Evolutionary conservation across 2,329 filamentous ascomycete genomes (phyloP).

Genomic region (Aureobasidium sp.): DNA sequence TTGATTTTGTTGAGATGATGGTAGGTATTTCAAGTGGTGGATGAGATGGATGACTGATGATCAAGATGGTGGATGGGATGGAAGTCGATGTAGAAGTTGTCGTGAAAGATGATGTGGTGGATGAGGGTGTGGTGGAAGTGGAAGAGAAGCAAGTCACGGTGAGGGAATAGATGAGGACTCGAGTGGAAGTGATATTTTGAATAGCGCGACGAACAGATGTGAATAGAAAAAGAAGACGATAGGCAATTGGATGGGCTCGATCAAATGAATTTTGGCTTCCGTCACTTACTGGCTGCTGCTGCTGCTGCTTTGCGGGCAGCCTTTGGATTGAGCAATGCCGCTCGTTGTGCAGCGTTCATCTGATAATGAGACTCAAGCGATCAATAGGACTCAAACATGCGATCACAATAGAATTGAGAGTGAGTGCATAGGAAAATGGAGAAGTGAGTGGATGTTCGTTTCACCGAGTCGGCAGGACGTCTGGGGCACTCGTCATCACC

Average conservation of each 20-base stretch:
- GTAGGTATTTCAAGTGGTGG: no score
- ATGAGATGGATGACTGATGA: no score
- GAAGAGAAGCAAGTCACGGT: background rate
- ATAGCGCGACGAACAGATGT: no score
- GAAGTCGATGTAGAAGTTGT: background rate
- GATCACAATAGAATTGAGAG: background rate
- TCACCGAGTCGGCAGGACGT: background rate
- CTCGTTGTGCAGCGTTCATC: slow-evolving; percentile 13
- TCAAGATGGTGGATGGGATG: background rate
- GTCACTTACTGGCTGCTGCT: background rate
- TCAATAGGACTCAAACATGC: background rate
- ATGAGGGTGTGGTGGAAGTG: background rate
- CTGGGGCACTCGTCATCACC: background rate
- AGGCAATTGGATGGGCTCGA: no score
- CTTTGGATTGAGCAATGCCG: slow-evolving; percentile 28
- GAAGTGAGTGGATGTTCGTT: background rate
- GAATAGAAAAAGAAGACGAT: background rate
- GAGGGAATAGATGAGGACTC: background rate
- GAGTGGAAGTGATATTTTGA: no score
- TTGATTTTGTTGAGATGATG: background rate
- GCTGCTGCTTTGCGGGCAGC: slow-evolving; percentile 15
- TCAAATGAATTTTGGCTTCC: background rate
- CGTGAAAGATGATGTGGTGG: background rate
- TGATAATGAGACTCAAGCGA: background rate
- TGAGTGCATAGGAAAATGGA: background rate